Conservation (phyloP, 306 rosid genomes). For the Vigna radiata region DNA sequence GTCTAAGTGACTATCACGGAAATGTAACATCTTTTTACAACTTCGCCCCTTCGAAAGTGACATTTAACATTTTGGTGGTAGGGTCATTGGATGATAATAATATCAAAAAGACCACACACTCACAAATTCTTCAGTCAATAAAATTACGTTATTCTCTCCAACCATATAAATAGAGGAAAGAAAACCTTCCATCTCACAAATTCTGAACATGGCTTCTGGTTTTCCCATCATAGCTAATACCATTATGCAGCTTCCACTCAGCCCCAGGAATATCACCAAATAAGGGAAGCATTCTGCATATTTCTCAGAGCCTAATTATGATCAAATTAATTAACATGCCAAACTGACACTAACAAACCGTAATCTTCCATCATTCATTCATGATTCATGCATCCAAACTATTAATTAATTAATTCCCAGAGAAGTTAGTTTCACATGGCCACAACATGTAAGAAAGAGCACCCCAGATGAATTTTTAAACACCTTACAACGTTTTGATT, state of each 20-base stretch:
- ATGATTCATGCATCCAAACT: slow-evolving; percentile 19
- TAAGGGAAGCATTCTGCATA: slow-evolving; percentile 20
- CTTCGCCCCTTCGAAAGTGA: slow-evolving; percentile 59
- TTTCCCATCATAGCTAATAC: slow-evolving; percentile 17
- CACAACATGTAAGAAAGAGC: not conserved
- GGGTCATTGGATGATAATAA: slow-evolving; percentile 39
- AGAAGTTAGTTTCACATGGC: not conserved
- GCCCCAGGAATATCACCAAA: slow-evolving; percentile 35
- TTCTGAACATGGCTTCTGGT: slow-evolving; percentile 29
- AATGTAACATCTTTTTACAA: slow-evolving; percentile 40
- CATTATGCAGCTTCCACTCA: slow-evolving; percentile 11
- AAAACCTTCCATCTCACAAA: slow-evolving; percentile 34
- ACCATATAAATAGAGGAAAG: slow-evolving; percentile 43
- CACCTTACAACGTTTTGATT: not conserved
- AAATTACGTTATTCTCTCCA: slow-evolving; percentile 43
- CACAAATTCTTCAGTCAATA: slow-evolving; percentile 44
- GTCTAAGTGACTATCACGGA: slow-evolving; percentile 48
- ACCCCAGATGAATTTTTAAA: not conserved
- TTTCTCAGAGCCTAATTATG: slow-evolving; percentile 24
- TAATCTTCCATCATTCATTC: slow-evolving; percentile 10
- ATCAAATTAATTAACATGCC: slow-evolving; percentile 41
- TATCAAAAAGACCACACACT: slow-evolving; percentile 42
- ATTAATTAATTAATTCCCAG: slow-evolving; percentile 7
- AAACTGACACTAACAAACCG: slow-evolving; percentile 36
- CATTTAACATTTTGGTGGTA: slow-evolving; percentile 45